Evolutionary conservation across 208 protist species (phyloP).

Genomic region (Crithidia thermophila): DNA sequence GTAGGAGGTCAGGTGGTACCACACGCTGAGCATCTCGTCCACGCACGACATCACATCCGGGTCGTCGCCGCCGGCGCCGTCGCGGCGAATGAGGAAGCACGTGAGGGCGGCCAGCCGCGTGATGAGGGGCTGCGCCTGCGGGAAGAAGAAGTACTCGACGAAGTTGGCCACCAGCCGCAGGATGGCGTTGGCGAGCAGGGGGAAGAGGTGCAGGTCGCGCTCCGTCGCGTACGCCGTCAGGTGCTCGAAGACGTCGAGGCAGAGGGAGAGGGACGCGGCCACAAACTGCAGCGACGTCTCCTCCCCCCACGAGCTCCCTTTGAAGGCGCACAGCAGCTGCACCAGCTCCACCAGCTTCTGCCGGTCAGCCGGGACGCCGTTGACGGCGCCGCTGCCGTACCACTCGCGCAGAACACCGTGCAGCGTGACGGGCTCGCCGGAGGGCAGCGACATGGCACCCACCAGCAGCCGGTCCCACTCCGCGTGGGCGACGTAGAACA

Average conservation of each 20-base stretch:
- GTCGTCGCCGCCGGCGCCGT: constrained; percentile 43
- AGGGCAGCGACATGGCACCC: constrained; percentile 5
- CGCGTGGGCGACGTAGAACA: constrained; percentile 50
- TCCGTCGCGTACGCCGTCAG: constrained; percentile 15
- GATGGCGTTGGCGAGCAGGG: constrained; percentile 39
- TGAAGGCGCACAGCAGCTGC: constrained; percentile 50
- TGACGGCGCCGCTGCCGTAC: constrained; percentile 20
- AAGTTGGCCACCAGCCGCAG: constrained; percentile 49
- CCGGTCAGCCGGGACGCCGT: constrained; percentile 25
- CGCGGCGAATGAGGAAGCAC: constrained; percentile 39
- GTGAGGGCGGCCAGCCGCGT: constrained; percentile 33
- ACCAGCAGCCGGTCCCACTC: constrained; percentile 64
- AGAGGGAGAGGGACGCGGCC: constrained; percentile 27
- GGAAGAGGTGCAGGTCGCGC: constrained; percentile 34
- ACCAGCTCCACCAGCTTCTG: constrained; percentile 40
- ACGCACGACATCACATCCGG: constrained; percentile 70
- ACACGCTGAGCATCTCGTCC: constrained; percentile 67
- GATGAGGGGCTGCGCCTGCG: constrained; percentile 22
- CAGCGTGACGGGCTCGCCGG: constrained; percentile 14
- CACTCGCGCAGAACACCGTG: constrained; percentile 32
- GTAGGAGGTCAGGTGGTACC: constrained; percentile 40
- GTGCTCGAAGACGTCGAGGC: constrained; percentile 40
- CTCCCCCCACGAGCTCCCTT: constrained; percentile 31
- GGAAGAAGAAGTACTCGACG: constrained; percentile 34
- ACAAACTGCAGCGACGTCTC: constrained; percentile 31